Percentiles rank a stretch among this genome's conserved stretches.
These are phyloP conservation scores for Ganoderma meredithae DNA, from an alignment of 1,284 basidiomycete species.

Conservation along the genomic window DNA sequence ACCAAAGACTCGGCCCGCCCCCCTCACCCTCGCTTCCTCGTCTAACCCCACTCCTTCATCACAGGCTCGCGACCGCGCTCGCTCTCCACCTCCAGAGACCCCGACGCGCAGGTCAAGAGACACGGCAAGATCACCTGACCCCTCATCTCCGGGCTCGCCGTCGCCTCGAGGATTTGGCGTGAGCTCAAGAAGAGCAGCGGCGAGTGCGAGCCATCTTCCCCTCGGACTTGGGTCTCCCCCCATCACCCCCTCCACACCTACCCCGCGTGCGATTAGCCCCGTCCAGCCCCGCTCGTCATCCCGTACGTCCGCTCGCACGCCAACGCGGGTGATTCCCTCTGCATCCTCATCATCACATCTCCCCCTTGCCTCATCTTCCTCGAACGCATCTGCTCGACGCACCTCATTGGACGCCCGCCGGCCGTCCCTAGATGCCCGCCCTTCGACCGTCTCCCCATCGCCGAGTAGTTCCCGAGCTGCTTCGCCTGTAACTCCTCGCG, in stretches of 20 bases:
- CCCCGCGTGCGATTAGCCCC: slow-evolving; percentile 51
- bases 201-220: slow-evolving; percentile 52
- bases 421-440: slow-evolving; percentile 6
- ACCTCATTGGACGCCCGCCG: slow-evolving; percentile 42
- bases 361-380: slow-evolving; percentile 46
- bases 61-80: slow-evolving; percentile 45
- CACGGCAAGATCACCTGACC: slow-evolving; percentile 37
- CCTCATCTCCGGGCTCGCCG: slow-evolving; percentile 47
- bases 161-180: slow-evolving; percentile 41
- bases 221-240: slow-evolving; percentile 37
- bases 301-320: slow-evolving; percentile 39
- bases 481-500: slow-evolving; percentile 39
- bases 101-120: slow-evolving; percentile 50
- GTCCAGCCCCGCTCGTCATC: slow-evolving; percentile 45
- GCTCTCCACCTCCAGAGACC: slow-evolving; percentile 47
- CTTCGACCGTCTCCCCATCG: slow-evolving; percentile 28
- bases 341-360: slow-evolving; percentile 46
- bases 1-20: slow-evolving; percentile 42
- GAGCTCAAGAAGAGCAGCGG: slow-evolving; percentile 46
- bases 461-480: slow-evolving; percentile 37
- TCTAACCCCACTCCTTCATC: slow-evolving; percentile 38
- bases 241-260: slow-evolving; percentile 44
- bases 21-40: slow-evolving; percentile 42
- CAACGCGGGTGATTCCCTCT: slow-evolving; percentile 42
- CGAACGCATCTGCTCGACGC: slow-evolving; percentile 37